phyloP scores from a whole-genome alignment of 169 alveolate species.

The Toxoplasma gondii region DNA sequence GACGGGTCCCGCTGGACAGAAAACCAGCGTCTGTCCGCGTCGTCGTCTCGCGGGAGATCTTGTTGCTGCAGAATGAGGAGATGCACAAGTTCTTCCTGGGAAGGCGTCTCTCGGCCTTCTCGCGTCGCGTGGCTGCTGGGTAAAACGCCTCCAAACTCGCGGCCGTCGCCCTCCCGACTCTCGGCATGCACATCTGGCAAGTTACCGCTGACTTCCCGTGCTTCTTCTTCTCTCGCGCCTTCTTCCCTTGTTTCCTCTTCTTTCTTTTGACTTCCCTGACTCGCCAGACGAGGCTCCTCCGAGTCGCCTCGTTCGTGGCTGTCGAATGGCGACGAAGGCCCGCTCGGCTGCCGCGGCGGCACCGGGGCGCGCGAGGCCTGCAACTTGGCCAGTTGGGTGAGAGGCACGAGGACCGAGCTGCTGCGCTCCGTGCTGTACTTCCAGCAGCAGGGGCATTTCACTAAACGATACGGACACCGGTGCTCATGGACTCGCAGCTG shows the following conservation, averaged over 20 bases:
- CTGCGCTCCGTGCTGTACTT: not conserved
- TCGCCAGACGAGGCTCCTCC: not conserved
- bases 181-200: too few relatives aligned
- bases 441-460: constrained; percentile 17
- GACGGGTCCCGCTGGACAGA: not conserved
- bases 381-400: not conserved
- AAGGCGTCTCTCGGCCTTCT: not conserved
- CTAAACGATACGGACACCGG: not conserved
- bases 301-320: not conserved
- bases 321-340: too few relatives aligned
- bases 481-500: constrained; percentile 25
- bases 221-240: not conserved
- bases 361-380: not conserved
- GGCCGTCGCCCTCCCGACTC: too few relatives aligned
- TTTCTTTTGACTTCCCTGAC: not conserved
- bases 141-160: too few relatives aligned
- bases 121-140: not conserved
- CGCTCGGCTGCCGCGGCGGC: not conserved
- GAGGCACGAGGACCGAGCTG: not conserved
- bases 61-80: not conserved
- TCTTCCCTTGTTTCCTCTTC: not conserved
- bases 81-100: not conserved
- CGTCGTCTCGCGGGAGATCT: not conserved
- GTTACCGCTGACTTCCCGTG: too few relatives aligned
- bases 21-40: not conserved